phyloP scores from a whole-genome alignment of 176 grass and related monocot species.

The Aegilops speltoides region DNA sequence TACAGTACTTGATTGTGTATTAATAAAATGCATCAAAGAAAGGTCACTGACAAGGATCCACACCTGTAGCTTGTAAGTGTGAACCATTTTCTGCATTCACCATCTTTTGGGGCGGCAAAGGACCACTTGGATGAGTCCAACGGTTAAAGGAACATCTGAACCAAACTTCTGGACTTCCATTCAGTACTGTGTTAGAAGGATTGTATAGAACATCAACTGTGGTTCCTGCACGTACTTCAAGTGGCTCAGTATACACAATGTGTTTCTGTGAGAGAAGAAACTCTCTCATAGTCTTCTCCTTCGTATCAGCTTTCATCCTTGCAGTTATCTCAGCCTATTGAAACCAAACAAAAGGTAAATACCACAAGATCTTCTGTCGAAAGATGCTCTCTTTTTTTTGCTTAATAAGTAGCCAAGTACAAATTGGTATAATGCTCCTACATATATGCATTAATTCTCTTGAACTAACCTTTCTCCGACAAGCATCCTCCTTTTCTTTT shows the following conservation, averaged over 20 bases:
- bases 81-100: slow-evolving; percentile 55
- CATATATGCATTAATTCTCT: background rate
- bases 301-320: slow-evolving; percentile 75
- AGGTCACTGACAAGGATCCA: background rate
- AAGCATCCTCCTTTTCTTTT: slow-evolving; percentile 64
- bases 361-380: background rate
- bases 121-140: slow-evolving; percentile 75
- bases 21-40: slow-evolving; percentile 16
- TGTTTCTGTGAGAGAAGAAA: slow-evolving; percentile 97
- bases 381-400: background rate
- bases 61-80: slow-evolving; percentile 80
- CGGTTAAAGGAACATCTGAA: slow-evolving; percentile 91
- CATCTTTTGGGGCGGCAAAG: slow-evolving; percentile 84
- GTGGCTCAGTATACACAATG: slow-evolving; percentile 88
- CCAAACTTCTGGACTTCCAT: slow-evolving; percentile 85
- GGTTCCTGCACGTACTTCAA: slow-evolving; percentile 76
- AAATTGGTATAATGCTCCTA: background rate
- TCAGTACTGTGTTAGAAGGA: slow-evolving; percentile 86
- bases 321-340: slow-evolving; percentile 63
- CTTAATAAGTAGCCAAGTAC: background rate
- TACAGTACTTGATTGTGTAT: slow-evolving; percentile 5
- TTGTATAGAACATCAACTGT: slow-evolving; percentile 81
- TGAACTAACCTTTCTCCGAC: slow-evolving; percentile 56
- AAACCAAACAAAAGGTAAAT: slow-evolving; percentile 30
- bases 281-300: slow-evolving; percentile 72